A percentile compares a stretch with the other conserved stretches of the same genome.
These are phyloP conservation scores for Larix kaempferi DNA, from an alignment of 75 land plant species.

Conservation along the genomic window DNA sequence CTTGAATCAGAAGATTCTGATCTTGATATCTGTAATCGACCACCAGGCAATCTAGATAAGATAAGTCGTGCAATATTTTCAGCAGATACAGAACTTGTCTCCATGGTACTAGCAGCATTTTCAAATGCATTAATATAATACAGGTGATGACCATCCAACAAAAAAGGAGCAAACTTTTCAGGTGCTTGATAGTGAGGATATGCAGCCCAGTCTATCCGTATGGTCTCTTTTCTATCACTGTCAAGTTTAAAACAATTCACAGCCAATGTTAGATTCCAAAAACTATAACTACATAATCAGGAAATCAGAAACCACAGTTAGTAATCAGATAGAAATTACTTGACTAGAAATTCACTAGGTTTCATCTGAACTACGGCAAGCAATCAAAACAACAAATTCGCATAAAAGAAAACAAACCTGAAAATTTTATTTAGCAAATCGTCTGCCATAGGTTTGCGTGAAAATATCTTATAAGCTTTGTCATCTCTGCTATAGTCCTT, in stretches of 20 bases:
- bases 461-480: slow-evolving; percentile 78
- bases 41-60: slow-evolving; percentile 42
- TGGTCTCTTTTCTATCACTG: slow-evolving; percentile 73
- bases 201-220: slow-evolving; percentile 83
- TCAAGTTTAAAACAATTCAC: slow-evolving; percentile 1
- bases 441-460: slow-evolving; percentile 65
- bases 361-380: not conserved
- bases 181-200: slow-evolving; percentile 90
- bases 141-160: slow-evolving; percentile 76
- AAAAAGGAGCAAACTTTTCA: slow-evolving; percentile 76
- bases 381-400: slow-evolving; percentile 4
- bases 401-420: slow-evolving; percentile 44
- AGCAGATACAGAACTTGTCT: slow-evolving; percentile 90
- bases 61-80: slow-evolving; percentile 91
- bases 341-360: not conserved
- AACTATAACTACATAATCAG: not conserved
- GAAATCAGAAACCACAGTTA: not conserved
- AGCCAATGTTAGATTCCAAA: slow-evolving; percentile 3
- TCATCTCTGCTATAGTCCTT: slow-evolving; percentile 62
- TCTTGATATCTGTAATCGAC: not conserved
- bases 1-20: not conserved
- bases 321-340: not conserved
- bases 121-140: slow-evolving; percentile 96
- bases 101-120: slow-evolving; percentile 91
- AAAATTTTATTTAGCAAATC: slow-evolving; percentile 67